Base-by-base conservation (phyloP, 2,329 filamentous ascomycete genomes). In the Ceratocystis colombiana region DNA sequence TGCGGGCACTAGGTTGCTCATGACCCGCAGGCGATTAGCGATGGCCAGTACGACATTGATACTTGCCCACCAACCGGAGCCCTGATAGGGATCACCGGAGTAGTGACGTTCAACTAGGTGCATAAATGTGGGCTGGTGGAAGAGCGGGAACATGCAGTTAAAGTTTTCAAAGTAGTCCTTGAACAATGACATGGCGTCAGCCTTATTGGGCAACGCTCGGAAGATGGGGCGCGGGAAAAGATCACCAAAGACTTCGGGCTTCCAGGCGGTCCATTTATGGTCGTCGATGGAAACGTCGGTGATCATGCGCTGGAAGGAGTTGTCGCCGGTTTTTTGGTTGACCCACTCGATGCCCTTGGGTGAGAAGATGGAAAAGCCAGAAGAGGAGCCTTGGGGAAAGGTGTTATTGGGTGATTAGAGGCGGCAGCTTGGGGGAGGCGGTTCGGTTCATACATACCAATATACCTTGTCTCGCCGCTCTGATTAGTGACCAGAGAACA, bases 331-430 rank as follows among this genome's bases (percentile, higher is more conserved):
- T 79, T 95, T 96, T 71, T 94, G 87, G 72, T 96, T 97, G 64
- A 99, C 93, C 94, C 94, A 99, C 75, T 96, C 88, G 65, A 99
- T 96, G 57, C 94, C 94, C 74, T 96, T 96, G 15, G 93, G 94
- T 0, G 93, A 97, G 78, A 99, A 97, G 71, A 99, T 99, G 65
- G 93, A 97, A 76, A 97, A 97, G 2, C 94, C 94, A 1, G 94
- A 99, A 0, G 93, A 97, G 0, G 92, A 96, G 30, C 93, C 90
- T 94, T 41, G 12, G 37, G 12, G 37, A 41, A 41, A 12, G 37
- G 10, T 41, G 37, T 41, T 15, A 41, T 15, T 12, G 63, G 8
- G 6, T 25, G 61, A n/a, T n/a, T 10, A 30, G n/a, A n/a, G 20
- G 7, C 53, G 71, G 61, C 55, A 65, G 20, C 17, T 50, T 50